A percentile compares a stretch with the other conserved stretches of the same genome.
Conservation (phyloP, 306 rosid genomes). For the Ochetophila trinervis region DNA sequence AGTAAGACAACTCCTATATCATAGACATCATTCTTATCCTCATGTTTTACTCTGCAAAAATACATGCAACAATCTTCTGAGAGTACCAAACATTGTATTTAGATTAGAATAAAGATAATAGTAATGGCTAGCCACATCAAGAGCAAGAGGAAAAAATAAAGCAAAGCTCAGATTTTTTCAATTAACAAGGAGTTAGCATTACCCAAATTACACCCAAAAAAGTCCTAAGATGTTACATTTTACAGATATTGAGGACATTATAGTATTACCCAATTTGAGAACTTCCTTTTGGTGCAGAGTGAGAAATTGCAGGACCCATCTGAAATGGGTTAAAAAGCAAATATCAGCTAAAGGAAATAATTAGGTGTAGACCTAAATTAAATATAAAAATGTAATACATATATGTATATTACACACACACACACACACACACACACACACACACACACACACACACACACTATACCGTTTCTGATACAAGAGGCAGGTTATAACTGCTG, state of each 20-base stretch:
- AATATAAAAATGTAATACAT: not conserved
- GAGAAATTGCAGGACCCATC: constrained; percentile 47
- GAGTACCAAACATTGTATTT: not conserved
- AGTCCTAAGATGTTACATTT: too few relatives aligned
- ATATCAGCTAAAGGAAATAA: constrained; percentile 9
- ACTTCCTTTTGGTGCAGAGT: constrained; percentile 50
- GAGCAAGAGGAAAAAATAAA: too few relatives aligned
- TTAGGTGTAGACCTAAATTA: constrained; percentile 1
- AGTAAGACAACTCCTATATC: constrained; percentile 84
- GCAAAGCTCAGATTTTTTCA: too few relatives aligned
- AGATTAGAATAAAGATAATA: not conserved
- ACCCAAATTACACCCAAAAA: too few relatives aligned
- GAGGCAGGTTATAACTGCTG: constrained; percentile 68
- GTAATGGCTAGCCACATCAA: too few relatives aligned
- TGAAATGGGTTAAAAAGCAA: constrained; percentile 15
- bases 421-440: too few relatives aligned
- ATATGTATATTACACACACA: too few relatives aligned
- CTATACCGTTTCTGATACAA: constrained; percentile 57
- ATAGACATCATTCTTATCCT: constrained; percentile 74
- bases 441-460: too few relatives aligned
- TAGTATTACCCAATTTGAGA: constrained; percentile 49
- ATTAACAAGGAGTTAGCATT: too few relatives aligned
- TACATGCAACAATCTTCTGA: not conserved
- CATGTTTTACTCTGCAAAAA: constrained; percentile 51
- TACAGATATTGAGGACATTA: too few relatives aligned